Evolutionary conservation across 106 monocot species (phyloP).

Genomic region (Dactylorhiza incarnata): DNA sequence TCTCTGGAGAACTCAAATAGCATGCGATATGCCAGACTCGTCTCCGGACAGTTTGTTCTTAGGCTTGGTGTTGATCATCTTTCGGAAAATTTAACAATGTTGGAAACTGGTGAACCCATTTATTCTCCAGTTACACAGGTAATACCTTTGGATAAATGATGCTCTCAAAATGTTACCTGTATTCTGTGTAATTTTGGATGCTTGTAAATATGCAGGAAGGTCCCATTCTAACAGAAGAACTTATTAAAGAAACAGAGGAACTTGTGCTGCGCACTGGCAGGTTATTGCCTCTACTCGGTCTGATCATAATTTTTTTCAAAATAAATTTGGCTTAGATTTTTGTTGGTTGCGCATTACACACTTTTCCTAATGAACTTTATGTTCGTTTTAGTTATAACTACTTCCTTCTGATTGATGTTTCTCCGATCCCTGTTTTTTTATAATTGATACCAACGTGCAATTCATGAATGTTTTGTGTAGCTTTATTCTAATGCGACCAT

Average conservation of each 20-base stretch:
- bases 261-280: slow-evolving; percentile 85
- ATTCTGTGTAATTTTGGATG: background rate
- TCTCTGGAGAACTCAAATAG: slow-evolving; percentile 6
- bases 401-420: too few relatives aligned
- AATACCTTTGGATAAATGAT: background rate
- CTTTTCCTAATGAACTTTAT: too few relatives aligned
- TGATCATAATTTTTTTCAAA: slow-evolving; percentile 1
- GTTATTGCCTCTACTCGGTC: slow-evolving; percentile 18
- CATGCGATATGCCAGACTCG: slow-evolving; percentile 42
- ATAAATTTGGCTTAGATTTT: background rate
- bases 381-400: background rate
- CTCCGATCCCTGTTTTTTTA: too few relatives aligned
- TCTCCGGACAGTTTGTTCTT: slow-evolving; percentile 52
- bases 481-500: too few relatives aligned
- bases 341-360: too few relatives aligned
- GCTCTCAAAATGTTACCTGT: background rate
- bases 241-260: slow-evolving; percentile 88
- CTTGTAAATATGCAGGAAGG: slow-evolving; percentile 54
- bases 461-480: too few relatives aligned
- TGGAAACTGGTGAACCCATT: slow-evolving; percentile 86
- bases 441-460: too few relatives aligned
- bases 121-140: slow-evolving; percentile 83
- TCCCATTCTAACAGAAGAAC: slow-evolving; percentile 81
- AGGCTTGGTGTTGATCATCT: slow-evolving; percentile 75
- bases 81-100: slow-evolving; percentile 56